These are phyloP conservation scores for Cladosporium sp. DNA, from an alignment of 2,329 filamentous ascomycete species.

Conservation along the genomic window DNA sequence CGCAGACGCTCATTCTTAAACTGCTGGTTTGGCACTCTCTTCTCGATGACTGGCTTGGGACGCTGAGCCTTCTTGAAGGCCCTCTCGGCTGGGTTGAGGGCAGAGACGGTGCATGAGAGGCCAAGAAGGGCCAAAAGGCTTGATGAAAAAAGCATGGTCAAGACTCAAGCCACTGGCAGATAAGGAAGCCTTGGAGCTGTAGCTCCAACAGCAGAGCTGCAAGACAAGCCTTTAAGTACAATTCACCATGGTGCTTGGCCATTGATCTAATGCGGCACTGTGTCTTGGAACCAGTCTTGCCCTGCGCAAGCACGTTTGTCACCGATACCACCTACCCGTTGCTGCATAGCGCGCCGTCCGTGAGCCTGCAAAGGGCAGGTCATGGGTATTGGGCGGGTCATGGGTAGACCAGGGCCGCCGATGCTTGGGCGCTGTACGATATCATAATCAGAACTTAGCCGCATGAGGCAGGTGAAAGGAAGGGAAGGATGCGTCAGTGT, in stretches of 20 bases:
- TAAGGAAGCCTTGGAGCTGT: background rate
- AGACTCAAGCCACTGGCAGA: background rate
- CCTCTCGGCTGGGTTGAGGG: slow-evolving; percentile 10
- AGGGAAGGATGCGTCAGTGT: background rate
- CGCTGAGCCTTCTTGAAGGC: slow-evolving; percentile 12
- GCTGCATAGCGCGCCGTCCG: background rate
- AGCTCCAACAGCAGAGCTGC: background rate
- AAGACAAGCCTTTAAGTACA: slow-evolving; percentile 12
- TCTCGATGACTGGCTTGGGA: slow-evolving; percentile 12
- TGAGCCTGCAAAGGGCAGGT: background rate
- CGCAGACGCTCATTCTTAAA: slow-evolving; percentile 5
- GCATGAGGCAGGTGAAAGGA: slow-evolving; percentile 8
- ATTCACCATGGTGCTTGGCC: background rate
- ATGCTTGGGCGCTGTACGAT: background rate
- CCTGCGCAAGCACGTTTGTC: slow-evolving; percentile 4
- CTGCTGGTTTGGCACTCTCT: slow-evolving; percentile 5
- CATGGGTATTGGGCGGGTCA: background rate
- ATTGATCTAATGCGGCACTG: background rate
- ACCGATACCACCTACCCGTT: slow-evolving; percentile 8
- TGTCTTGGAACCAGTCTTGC: slow-evolving; percentile 4
- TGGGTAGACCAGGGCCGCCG: background rate
- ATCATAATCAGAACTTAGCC: background rate
- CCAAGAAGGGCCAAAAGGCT: slow-evolving; percentile 10
- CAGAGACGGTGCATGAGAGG: slow-evolving; percentile 4
- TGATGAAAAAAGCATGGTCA: slow-evolving; percentile 11